These are phyloP conservation scores for Coemansia sp. DNA, from an alignment of 192 early-diverging fungal species.

Conservation along the genomic window DNA sequence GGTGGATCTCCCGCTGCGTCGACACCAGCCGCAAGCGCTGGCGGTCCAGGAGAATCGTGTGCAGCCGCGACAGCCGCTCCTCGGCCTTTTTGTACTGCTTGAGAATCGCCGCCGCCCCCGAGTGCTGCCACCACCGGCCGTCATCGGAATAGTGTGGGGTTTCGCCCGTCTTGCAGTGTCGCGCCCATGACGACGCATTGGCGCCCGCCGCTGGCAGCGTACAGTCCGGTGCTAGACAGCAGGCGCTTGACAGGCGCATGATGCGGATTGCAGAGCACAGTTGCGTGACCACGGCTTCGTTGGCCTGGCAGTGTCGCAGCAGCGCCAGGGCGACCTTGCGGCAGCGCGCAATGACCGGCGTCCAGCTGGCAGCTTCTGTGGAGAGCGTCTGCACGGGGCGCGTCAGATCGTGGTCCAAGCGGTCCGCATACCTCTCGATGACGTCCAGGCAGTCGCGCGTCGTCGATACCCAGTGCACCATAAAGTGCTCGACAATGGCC, in stretches of 20 bases:
- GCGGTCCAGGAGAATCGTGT: conserved; percentile 49
- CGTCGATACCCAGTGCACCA: conserved; percentile 34
- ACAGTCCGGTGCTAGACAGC: not conserved
- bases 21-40: conserved; percentile 39
- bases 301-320: conserved; percentile 43
- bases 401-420: conserved; percentile 43
- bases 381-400: conserved; percentile 24
- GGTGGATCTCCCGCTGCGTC: conserved; percentile 39
- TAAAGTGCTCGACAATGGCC: conserved; percentile 17
- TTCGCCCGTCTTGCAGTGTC: not conserved
- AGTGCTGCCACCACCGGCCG: conserved; percentile 10
- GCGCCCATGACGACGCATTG: not conserved
- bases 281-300: conserved; percentile 30
- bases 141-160: conserved; percentile 13
- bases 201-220: no score
- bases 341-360: conserved; percentile 50
- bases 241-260: conserved; percentile 3
- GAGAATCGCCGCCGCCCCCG: conserved; percentile 3
- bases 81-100: conserved; percentile 40
- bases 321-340: conserved; percentile 49
- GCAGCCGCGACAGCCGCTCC: conserved; percentile 42
- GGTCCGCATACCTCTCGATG: conserved; percentile 26
- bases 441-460: conserved; percentile 12
- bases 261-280: conserved; percentile 21
- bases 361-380: conserved; percentile 40